Percentiles rank a stretch among this genome's conserved stretches.
Conservation (phyloP, 2,329 filamentous ascomycete genomes). For the Truncatella angustata region DNA sequence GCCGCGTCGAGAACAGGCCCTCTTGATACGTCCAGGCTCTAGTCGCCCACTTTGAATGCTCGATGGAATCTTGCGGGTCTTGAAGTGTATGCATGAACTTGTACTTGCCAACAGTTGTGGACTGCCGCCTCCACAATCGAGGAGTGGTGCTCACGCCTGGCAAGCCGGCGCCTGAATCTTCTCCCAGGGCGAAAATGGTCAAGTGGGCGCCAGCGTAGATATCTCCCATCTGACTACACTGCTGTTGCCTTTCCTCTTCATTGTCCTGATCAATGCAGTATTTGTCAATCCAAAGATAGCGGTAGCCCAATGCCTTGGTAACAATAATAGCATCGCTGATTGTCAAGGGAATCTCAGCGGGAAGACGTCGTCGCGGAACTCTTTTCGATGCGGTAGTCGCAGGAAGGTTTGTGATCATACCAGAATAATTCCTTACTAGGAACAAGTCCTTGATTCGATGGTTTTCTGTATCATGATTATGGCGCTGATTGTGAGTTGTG, state of each 20-base stretch:
- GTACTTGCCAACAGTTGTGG: not conserved
- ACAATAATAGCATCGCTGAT: not conserved
- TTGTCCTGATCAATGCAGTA: constrained; percentile 9
- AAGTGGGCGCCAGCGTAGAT: constrained; percentile 4
- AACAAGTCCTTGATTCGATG: too few relatives aligned
- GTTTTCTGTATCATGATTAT: too few relatives aligned
- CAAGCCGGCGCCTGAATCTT: not conserved
- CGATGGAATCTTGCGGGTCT: constrained; percentile 1
- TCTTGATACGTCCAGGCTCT: constrained; percentile 16
- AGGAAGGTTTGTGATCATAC: too few relatives aligned
- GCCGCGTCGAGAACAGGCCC: constrained; percentile 5
- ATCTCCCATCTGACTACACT: constrained; percentile 3
- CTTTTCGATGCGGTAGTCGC: not conserved
- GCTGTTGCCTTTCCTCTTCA: not conserved
- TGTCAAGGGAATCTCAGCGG: not conserved
- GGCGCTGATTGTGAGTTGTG: too few relatives aligned
- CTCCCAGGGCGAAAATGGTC: constrained; percentile 6
- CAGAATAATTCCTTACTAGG: too few relatives aligned
- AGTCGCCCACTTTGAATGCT: constrained; percentile 14
- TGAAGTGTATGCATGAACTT: not conserved
- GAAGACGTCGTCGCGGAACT: not conserved
- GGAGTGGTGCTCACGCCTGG: not conserved
- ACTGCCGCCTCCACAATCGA: not conserved
- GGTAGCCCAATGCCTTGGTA: constrained; percentile 13
- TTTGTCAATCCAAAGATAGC: constrained; percentile 15